phyloP scores from a whole-genome alignment of 2,329 filamentous ascomycete genomes.

The Polychaeton citri region DNA sequence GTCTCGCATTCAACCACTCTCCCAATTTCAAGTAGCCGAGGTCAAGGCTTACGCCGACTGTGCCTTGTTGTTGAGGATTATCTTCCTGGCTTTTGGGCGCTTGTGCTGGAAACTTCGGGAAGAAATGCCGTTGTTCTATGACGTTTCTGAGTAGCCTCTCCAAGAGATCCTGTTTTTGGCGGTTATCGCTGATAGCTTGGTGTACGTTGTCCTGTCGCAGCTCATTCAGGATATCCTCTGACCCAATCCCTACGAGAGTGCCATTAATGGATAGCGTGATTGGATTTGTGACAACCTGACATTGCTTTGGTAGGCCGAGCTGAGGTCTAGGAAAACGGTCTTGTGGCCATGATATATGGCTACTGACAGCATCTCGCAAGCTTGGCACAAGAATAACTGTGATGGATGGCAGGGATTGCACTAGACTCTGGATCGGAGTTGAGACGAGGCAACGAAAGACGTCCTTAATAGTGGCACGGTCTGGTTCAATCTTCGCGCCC shows the following conservation, averaged over 20 bases:
- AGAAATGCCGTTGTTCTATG: conserved; percentile 82
- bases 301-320: conserved; percentile 64
- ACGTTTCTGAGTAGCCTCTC: conserved; percentile 63
- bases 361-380: conserved; percentile 66
- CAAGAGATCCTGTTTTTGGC: conserved; percentile 45
- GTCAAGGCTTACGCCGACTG: conserved; percentile 68
- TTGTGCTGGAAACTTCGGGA: conserved; percentile 73
- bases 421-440: conserved; percentile 57
- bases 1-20: conserved; percentile 76
- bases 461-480: conserved; percentile 66
- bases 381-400: conserved; percentile 76
- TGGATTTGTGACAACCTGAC: conserved; percentile 73
- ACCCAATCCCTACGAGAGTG: conserved; percentile 64
- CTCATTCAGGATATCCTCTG: conserved; percentile 74
- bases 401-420: conserved; percentile 56
- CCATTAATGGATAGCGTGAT: conserved; percentile 86
- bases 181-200: conserved; percentile 62
- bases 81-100: conserved; percentile 44
- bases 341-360: conserved; percentile 78
- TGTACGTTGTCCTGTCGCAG: conserved; percentile 45
- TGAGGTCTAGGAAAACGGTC: conserved; percentile 57
- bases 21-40: conserved; percentile 73
- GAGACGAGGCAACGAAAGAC: conserved; percentile 74
- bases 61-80: conserved; percentile 26
- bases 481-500: conserved; percentile 35